phyloP scores from a whole-genome alignment of 2,329 filamentous ascomycete genomes.

The Corinectria fuckeliana region DNA sequence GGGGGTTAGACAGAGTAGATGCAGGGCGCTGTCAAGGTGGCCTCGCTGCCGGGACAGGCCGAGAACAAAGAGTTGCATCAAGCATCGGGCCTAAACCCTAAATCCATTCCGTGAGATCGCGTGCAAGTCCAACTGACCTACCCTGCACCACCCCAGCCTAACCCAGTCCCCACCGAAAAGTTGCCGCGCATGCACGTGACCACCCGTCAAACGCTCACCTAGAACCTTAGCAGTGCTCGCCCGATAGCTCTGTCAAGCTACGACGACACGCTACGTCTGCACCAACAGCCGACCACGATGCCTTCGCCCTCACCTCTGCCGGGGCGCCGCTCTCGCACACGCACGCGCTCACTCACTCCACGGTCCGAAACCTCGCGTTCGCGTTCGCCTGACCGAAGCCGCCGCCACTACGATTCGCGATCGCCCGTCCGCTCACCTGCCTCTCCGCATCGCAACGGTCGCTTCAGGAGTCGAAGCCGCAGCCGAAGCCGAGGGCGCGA shows the following conservation, averaged over 20 bases:
- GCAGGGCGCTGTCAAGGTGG: conserved; percentile 14
- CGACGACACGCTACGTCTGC: conserved; percentile 11
- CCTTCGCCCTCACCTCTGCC: conserved; percentile 43
- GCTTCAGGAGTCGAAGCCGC: conserved; percentile 37
- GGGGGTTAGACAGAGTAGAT: conserved; percentile 14
- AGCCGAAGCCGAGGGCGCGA: conserved; percentile 41
- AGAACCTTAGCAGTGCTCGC: no score
- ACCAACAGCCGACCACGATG: conserved; percentile 30
- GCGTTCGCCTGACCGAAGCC: conserved; percentile 41
- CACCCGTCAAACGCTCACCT: conserved; percentile 17
- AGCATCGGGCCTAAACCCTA: not conserved
- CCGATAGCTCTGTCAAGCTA: not conserved
- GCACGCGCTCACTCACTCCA: conserved; percentile 45
- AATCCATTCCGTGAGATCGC: not conserved
- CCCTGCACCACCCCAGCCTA: not conserved
- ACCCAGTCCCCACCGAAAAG: not conserved
- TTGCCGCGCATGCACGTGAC: conserved; percentile 15
- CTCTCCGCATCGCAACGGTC: conserved; percentile 44
- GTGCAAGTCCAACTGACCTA: not conserved
- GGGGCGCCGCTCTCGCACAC: conserved; percentile 44
- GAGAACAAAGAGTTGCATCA: conserved; percentile 12
- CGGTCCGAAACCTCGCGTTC: conserved; percentile 45
- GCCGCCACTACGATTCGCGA: conserved; percentile 43
- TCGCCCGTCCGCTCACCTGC: conserved; percentile 43
- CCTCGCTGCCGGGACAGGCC: conserved; percentile 9